phyloP scores from a whole-genome alignment of 1,284 basidiomycete genomes.

The Moniliella sp. region DNA sequence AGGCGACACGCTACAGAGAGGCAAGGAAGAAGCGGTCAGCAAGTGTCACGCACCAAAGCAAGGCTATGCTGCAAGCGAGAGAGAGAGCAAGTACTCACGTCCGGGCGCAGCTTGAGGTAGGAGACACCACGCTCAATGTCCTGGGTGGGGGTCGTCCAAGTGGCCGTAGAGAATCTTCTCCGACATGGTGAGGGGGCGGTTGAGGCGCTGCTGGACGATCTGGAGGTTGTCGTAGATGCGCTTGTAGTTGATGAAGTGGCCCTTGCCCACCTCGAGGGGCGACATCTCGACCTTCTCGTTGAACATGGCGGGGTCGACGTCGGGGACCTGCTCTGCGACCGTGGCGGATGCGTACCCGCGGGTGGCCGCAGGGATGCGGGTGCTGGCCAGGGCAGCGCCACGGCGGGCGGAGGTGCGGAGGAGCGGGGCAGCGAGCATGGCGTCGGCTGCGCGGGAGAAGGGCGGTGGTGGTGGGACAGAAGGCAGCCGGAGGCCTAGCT shows the following conservation, averaged over 20 bases:
- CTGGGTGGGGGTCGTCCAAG: constrained; percentile 22
- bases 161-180: constrained; percentile 35
- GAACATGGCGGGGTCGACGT: constrained; percentile 18
- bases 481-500: too few species aligned
- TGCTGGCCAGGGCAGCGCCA: too few species aligned
- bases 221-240: constrained; percentile 31
- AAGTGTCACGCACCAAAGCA: neutral
- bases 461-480: too few species aligned
- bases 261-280: constrained; percentile 28
- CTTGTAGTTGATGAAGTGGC: constrained; percentile 32
- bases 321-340: constrained; percentile 25
- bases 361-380: too few species aligned
- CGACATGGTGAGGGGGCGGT: constrained; percentile 28
- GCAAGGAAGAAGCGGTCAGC: too few species aligned
- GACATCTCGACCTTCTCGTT: constrained; percentile 32
- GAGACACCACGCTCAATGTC: constrained; percentile 29
- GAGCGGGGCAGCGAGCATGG: too few species aligned
- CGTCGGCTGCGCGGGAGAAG: too few species aligned
- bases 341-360: constrained; percentile 29
- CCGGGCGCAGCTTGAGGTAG: constrained; percentile 33
- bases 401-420: too few species aligned
- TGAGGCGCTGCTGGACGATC: constrained; percentile 13
- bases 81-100: constrained; percentile 8
- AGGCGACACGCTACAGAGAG: constrained; percentile 64
- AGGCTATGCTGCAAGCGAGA: constrained; percentile 4